phyloP scores from a whole-genome alignment of 202 grass and related monocot species.

The Saccharum hybrid region DNA sequence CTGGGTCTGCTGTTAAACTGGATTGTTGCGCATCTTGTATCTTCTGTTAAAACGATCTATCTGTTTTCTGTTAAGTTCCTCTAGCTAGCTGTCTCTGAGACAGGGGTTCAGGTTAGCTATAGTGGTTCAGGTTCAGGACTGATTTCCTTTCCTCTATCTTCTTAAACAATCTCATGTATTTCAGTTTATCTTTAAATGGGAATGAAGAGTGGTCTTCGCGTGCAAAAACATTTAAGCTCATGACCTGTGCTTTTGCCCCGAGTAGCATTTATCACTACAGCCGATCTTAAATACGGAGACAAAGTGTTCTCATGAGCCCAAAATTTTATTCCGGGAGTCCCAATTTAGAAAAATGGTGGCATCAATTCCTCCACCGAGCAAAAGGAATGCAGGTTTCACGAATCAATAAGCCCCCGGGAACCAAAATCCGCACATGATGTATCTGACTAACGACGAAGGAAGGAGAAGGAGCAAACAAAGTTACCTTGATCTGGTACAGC shows the following conservation, averaged over 20 bases:
- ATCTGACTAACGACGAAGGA: neutral
- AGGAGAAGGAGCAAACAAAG: neutral
- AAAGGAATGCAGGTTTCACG: neutral
- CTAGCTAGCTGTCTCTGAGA: too few species aligned
- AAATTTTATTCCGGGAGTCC: neutral
- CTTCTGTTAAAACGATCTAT: too few species aligned
- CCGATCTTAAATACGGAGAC: neutral
- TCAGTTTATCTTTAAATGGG: too few species aligned
- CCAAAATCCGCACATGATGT: neutral
- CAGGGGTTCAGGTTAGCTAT: too few species aligned
- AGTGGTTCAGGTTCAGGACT: too few species aligned
- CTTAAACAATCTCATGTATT: too few species aligned
- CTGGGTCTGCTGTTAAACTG: too few species aligned
- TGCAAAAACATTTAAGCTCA: neutral
- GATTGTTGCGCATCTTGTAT: too few species aligned
- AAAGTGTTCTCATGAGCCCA: neutral
- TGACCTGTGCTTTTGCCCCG: neutral
- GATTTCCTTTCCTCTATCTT: too few species aligned
- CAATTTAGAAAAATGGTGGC: neutral
- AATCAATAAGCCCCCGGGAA: neutral
- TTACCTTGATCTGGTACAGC: constrained; percentile 94
- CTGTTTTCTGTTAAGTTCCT: too few species aligned
- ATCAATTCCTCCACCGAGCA: constrained; percentile 34
- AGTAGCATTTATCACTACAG: neutral
- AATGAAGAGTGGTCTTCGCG: too few species aligned